Conservation (phyloP, 2,329 filamentous ascomycete genomes). For the Penicillium sp. region DNA sequence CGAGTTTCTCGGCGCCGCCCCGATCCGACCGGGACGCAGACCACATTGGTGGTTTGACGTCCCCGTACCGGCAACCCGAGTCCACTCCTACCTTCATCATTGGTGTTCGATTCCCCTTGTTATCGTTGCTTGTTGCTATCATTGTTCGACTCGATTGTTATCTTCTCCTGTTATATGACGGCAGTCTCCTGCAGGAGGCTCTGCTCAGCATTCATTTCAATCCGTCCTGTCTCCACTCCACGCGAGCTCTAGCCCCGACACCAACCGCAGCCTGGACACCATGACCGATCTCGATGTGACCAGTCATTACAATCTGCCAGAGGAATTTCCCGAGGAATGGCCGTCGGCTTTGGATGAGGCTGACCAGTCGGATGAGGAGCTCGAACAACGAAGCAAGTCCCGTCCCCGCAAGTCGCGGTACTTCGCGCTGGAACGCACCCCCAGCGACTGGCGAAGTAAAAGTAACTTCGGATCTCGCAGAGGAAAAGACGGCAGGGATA, state of each 20-base stretch:
- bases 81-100: constrained; percentile 14
- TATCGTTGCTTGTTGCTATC: background rate
- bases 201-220: constrained; percentile 3
- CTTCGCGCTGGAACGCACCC: constrained; percentile 72
- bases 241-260: background rate
- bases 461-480: constrained; percentile 66
- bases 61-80: constrained; percentile 17
- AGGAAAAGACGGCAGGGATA: constrained; percentile 64
- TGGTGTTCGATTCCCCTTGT: background rate
- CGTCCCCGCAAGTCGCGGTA: constrained; percentile 68
- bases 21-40: constrained; percentile 22
- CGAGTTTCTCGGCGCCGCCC: constrained; percentile 23
- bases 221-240: constrained; percentile 9
- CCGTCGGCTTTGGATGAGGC: constrained; percentile 72
- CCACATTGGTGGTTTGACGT: constrained; percentile 23
- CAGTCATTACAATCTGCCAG: constrained; percentile 83
- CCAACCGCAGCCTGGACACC: constrained; percentile 17
- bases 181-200: constrained; percentile 5
- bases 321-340: constrained; percentile 76
- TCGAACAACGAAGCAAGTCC: constrained; percentile 36
- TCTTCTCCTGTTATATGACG: background rate
- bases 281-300: constrained; percentile 74
- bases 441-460: constrained; percentile 64
- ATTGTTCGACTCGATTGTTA: background rate
- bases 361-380: constrained; percentile 59